Percentiles rank a stretch among this genome's conserved stretches.
These are phyloP conservation scores for Cyberlindnera mycetangii DNA, from an alignment of 805 yeast genomes.

Conservation along the genomic window DNA sequence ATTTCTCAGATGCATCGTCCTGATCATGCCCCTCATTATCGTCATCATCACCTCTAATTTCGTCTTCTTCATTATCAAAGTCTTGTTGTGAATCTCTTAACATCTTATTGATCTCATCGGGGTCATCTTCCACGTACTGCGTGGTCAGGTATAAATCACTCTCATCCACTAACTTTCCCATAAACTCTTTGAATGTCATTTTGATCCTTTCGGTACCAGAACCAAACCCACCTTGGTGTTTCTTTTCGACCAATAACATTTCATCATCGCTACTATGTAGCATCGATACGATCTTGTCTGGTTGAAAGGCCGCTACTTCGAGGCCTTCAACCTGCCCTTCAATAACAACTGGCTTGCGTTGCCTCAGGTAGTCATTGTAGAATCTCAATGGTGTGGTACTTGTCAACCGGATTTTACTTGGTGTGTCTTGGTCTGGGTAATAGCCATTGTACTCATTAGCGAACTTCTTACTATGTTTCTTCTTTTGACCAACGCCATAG, in stretches of 20 bases:
- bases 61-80: background rate
- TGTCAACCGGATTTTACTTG: background rate
- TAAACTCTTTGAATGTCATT: conserved; percentile 48
- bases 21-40: conserved; percentile 9
- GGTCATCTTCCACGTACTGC: conserved; percentile 54
- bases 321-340: conserved; percentile 36
- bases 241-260: conserved; percentile 54
- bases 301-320: conserved; percentile 32
- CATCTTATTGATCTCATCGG: conserved; percentile 27
- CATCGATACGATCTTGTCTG: conserved; percentile 33
- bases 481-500: background rate
- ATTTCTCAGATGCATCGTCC: conserved; percentile 10
- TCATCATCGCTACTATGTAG: conserved; percentile 36
- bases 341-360: conserved; percentile 46
- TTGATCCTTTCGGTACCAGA: conserved; percentile 53
- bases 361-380: conserved; percentile 13
- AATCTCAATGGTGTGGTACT: conserved; percentile 6
- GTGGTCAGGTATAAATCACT: conserved; percentile 65
- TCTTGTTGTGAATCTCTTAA: conserved; percentile 23
- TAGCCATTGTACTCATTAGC: conserved; percentile 13
- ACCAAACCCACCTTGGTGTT: conserved; percentile 63
- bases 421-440: conserved; percentile 8
- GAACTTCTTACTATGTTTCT: conserved; percentile 1
- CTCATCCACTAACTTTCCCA: conserved; percentile 39
- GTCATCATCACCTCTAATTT: conserved; percentile 10